A percentile compares a stretch with the other conserved stretches of the same genome.
phyloP scores from a whole-genome alignment of 2,329 filamentous ascomycete genomes.

The Tolypocladium endophyticum region DNA sequence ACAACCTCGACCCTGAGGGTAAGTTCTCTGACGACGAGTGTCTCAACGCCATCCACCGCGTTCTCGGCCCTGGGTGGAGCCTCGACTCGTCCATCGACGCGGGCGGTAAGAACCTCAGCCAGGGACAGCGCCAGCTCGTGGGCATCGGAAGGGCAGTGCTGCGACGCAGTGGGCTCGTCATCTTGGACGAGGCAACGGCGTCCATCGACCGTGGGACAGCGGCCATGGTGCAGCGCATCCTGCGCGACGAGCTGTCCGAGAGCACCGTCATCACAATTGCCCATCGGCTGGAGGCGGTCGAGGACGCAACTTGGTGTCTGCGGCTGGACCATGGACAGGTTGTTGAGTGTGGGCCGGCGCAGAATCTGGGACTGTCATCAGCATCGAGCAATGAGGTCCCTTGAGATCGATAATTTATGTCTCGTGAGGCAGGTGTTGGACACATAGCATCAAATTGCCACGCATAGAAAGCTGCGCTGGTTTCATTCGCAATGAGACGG shows the following conservation, averaged over 20 bases:
- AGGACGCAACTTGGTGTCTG: slow-evolving; percentile 44
- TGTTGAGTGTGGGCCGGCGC: slow-evolving; percentile 34
- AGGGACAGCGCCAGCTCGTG: slow-evolving; percentile 52
- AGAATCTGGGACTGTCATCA: slow-evolving; percentile 2
- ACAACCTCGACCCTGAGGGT: slow-evolving; percentile 59
- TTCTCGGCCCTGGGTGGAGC: slow-evolving; percentile 40
- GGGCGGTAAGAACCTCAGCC: slow-evolving; percentile 51
- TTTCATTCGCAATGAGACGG: background rate
- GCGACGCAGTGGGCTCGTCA: slow-evolving; percentile 48
- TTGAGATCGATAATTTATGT: background rate
- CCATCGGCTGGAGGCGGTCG: slow-evolving; percentile 53
- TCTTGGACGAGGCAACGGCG: slow-evolving; percentile 56
- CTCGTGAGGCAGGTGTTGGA: no score
- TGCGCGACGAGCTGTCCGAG: slow-evolving; percentile 40
- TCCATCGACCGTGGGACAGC: slow-evolving; percentile 52
- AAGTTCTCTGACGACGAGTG: slow-evolving; percentile 44
- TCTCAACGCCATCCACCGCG: slow-evolving; percentile 42
- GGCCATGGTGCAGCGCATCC: slow-evolving; percentile 43
- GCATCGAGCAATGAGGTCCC: background rate
- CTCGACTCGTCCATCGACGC: slow-evolving; percentile 43
- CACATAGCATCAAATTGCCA: background rate
- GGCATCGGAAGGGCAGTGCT: slow-evolving; percentile 50
- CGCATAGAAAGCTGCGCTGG: background rate
- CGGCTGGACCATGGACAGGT: slow-evolving; percentile 41
- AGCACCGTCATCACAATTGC: slow-evolving; percentile 58